Conservation (phyloP, 108 stramenopile species). For the Cyclotella atomus region DNA sequence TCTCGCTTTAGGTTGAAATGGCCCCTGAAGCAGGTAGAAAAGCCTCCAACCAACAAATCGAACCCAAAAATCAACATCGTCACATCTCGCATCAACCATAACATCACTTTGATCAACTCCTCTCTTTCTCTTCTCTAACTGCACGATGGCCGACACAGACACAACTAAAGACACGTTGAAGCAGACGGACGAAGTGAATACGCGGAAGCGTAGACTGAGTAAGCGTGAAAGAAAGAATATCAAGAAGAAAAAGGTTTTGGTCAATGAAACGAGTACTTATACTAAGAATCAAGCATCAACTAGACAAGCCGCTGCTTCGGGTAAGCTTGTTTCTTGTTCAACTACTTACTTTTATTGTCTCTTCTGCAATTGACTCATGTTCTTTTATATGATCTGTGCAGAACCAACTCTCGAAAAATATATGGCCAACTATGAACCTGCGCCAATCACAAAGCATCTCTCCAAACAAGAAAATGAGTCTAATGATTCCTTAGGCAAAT, state of each 20-base stretch:
- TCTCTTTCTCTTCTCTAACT: too few relatives aligned
- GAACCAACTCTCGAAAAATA: constrained; percentile 31
- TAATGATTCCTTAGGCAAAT: constrained; percentile 48
- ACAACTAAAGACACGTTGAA: background rate
- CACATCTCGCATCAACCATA: too few relatives aligned
- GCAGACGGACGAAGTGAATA: background rate
- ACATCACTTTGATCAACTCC: too few relatives aligned
- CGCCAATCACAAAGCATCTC: constrained; percentile 12
- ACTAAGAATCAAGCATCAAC: background rate
- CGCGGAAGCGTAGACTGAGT: constrained; percentile 35
- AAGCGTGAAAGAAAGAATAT: constrained; percentile 46
- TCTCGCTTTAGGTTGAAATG: too few relatives aligned
- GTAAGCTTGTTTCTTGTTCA: too few relatives aligned
- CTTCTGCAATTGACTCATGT: too few relatives aligned
- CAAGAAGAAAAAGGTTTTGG: constrained; percentile 8
- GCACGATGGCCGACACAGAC: too few relatives aligned
- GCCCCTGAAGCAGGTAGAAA: too few relatives aligned
- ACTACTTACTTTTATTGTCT: too few relatives aligned
- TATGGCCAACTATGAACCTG: constrained; percentile 14
- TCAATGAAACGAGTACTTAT: background rate
- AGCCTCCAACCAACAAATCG: too few relatives aligned
- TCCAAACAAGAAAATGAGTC: constrained; percentile 9
- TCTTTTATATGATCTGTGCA: too few relatives aligned
- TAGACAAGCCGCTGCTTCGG: background rate
- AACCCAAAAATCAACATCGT: too few relatives aligned